These are phyloP conservation scores for Candida hispaniensis DNA, from an alignment of 805 yeast species.

Conservation along the genomic window DNA sequence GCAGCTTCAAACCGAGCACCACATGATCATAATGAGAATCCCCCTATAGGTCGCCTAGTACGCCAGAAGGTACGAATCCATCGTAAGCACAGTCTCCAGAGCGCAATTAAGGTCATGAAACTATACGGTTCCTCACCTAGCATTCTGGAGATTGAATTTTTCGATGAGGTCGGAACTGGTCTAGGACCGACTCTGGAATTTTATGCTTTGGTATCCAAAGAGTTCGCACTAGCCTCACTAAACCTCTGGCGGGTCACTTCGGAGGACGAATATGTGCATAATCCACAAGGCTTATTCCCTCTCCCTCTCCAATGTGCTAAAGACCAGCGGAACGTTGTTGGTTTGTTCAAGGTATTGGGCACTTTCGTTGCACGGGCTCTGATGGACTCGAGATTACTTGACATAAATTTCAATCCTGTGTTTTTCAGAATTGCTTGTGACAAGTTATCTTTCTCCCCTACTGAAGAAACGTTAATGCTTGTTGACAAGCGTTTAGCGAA, in stretches of 20 bases:
- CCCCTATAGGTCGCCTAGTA: slow-evolving; percentile 54
- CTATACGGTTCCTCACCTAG: slow-evolving; percentile 72
- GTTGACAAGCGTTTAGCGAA: slow-evolving; percentile 52
- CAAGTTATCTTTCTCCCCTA: slow-evolving; percentile 19
- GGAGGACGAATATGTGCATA: slow-evolving; percentile 31
- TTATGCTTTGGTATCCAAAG: slow-evolving; percentile 69
- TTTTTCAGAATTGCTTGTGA: slow-evolving; percentile 46
- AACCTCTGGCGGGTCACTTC: slow-evolving; percentile 54
- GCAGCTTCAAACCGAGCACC: slow-evolving; percentile 10
- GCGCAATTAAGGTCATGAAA: slow-evolving; percentile 69
- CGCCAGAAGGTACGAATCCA: slow-evolving; percentile 73
- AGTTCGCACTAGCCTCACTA: slow-evolving; percentile 48
- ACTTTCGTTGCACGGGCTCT: slow-evolving; percentile 77
- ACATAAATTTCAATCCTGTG: slow-evolving; percentile 60
- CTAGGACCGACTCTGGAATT: slow-evolving; percentile 93
- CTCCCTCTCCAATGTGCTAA: slow-evolving; percentile 36
- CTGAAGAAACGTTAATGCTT: slow-evolving; percentile 33
- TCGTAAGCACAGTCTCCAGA: slow-evolving; percentile 55
- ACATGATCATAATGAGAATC: slow-evolving; percentile 19
- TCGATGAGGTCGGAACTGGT: slow-evolving; percentile 91
- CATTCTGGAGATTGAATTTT: slow-evolving; percentile 74
- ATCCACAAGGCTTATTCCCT: slow-evolving; percentile 60
- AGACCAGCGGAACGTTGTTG: slow-evolving; percentile 30
- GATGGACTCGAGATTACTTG: slow-evolving; percentile 79
- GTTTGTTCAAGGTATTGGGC: slow-evolving; percentile 60